Conservation (phyloP, 1,284 basidiomycete species). For the Austroboletus niveus region DNA sequence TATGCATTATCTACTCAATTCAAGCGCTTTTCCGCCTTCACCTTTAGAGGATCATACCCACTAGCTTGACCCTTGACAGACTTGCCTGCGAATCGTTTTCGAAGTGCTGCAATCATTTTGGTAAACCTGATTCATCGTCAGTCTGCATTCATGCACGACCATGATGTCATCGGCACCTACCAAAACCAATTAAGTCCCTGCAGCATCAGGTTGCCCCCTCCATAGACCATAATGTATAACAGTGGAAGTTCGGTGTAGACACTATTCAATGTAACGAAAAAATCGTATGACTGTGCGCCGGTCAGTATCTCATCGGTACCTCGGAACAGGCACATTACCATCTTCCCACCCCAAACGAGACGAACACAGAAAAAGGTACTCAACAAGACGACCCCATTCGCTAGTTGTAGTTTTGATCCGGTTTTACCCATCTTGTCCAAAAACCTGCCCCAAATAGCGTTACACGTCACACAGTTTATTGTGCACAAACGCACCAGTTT, state of each 20-base stretch:
- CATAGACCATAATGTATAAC: slow-evolving; percentile 48
- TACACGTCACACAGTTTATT: not conserved
- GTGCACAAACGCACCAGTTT: slow-evolving; percentile 52
- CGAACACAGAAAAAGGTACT: slow-evolving; percentile 60
- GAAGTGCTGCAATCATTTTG: slow-evolving; percentile 63
- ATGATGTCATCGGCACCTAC: slow-evolving; percentile 38
- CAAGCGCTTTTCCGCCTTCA: not conserved
- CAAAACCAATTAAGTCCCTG: slow-evolving; percentile 71
- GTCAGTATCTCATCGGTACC: slow-evolving; percentile 6
- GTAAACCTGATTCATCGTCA: slow-evolving; percentile 47
- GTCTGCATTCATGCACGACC: slow-evolving; percentile 1
- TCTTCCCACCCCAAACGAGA: slow-evolving; percentile 61
- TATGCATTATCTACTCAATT: slow-evolving; percentile 3
- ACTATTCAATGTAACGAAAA: slow-evolving; percentile 52
- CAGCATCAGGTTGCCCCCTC: slow-evolving; percentile 55
- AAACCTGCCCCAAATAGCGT: slow-evolving; percentile 45
- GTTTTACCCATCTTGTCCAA: slow-evolving; percentile 72
- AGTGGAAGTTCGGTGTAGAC: slow-evolving; percentile 49
- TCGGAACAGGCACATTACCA: slow-evolving; percentile 41
- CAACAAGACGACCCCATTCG: slow-evolving; percentile 67
- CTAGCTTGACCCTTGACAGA: slow-evolving; percentile 12
- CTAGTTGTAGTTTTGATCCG: slow-evolving; percentile 59
- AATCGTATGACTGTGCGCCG: slow-evolving; percentile 53
- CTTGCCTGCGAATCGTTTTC: slow-evolving; percentile 46
- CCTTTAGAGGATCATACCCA: slow-evolving; percentile 10